Conservation (phyloP, 192 early-diverging fungal genomes). For the Backusella morwellensis region DNA sequence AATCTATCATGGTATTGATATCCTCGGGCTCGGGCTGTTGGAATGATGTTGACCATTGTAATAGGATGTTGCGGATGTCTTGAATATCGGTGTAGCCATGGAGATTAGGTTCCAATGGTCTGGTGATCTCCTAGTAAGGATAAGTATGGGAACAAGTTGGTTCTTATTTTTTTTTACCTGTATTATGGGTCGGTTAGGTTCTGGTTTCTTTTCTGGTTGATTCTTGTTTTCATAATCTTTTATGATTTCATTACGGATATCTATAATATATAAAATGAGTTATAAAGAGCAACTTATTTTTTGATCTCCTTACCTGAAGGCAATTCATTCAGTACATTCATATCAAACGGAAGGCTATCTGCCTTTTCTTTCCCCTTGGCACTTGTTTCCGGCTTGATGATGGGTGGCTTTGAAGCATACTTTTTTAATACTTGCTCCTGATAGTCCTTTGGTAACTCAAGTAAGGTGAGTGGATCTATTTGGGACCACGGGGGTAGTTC, state of each 20-base stretch:
- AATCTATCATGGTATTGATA: conserved; percentile 28
- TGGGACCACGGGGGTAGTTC: conserved; percentile 47
- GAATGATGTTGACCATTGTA: conserved; percentile 21
- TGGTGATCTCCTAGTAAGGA: background rate
- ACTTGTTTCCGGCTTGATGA: background rate
- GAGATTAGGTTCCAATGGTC: background rate
- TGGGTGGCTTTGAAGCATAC: conserved; percentile 13
- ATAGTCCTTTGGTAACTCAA: conserved; percentile 36
- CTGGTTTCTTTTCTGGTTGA: background rate
- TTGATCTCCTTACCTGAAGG: conserved; percentile 11
- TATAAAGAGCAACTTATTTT: background rate
- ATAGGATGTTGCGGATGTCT: conserved; percentile 19
- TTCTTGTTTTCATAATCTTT: background rate
- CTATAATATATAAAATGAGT: background rate
- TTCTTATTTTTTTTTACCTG: background rate
- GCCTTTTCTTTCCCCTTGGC: background rate
- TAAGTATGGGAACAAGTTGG: background rate
- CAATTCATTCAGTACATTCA: conserved; percentile 5
- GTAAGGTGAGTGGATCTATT: conserved; percentile 38
- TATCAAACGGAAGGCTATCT: background rate
- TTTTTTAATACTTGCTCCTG: conserved; percentile 25
- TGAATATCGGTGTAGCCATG: conserved; percentile 23
- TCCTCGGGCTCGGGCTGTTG: conserved; percentile 27
- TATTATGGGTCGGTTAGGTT: background rate
- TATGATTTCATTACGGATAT: background rate